phyloP scores from a whole-genome alignment of 306 rosid species.

The Trifolium pratense region DNA sequence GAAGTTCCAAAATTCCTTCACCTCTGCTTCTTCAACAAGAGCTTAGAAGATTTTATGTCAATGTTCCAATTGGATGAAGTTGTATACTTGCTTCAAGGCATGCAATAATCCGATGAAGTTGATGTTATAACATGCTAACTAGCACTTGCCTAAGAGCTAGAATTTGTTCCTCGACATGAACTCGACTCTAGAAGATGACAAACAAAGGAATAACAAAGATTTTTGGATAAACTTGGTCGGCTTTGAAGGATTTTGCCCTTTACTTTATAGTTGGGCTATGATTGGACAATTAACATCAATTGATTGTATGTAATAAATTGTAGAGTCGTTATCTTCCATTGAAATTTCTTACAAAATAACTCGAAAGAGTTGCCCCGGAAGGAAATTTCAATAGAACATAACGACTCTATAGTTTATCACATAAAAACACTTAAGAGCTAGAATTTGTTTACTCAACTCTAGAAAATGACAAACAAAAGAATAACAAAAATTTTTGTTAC shows the following conservation, averaged over 20 bases:
- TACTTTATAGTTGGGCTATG: neutral
- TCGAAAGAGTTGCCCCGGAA: neutral
- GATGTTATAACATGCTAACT: neutral
- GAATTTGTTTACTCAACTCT: no score
- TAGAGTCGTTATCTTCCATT: neutral
- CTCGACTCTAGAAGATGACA: neutral
- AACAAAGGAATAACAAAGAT: neutral
- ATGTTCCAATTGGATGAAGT: neutral
- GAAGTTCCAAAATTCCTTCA: neutral
- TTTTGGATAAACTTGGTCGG: neutral
- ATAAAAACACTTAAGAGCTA: neutral
- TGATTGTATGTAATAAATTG: neutral
- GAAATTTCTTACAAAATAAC: constrained; percentile 10
- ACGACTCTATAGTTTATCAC: neutral
- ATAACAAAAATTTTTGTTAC: neutral
- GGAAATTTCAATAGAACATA: constrained; percentile 13
- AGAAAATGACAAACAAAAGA: neutral
- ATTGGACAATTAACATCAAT: neutral
- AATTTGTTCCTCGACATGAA: neutral
- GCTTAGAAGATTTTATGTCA: neutral
- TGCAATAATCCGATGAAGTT: neutral
- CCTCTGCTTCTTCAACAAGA: neutral
- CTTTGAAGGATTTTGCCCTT: neutral
- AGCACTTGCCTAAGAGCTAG: neutral
- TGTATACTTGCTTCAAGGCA: neutral